These are phyloP conservation scores for Spiromastix sp. DNA, from an alignment of 2,329 filamentous ascomycete species.

Conservation along the genomic window DNA sequence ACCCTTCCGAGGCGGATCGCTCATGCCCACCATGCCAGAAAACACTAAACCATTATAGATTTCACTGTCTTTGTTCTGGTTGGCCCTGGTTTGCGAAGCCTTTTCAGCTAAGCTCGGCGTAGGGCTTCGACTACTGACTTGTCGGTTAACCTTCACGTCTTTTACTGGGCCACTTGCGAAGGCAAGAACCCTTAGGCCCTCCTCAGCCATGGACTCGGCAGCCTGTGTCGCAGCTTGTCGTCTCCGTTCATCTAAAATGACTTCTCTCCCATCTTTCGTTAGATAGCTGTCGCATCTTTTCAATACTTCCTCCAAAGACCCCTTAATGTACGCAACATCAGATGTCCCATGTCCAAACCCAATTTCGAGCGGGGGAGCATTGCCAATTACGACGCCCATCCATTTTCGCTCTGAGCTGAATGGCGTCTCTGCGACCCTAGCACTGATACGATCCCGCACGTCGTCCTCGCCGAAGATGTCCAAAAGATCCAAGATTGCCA, in stretches of 20 bases:
- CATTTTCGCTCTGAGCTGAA: slow-evolving; percentile 98
- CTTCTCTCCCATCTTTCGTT: slow-evolving; percentile 72
- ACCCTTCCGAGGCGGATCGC: slow-evolving; percentile 82
- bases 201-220: slow-evolving; percentile 75
- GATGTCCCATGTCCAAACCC: slow-evolving; percentile 42
- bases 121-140: slow-evolving; percentile 44
- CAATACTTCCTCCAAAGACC: slow-evolving; percentile 78
- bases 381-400: slow-evolving; percentile 89
- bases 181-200: slow-evolving; percentile 80
- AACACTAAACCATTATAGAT: slow-evolving; percentile 77
- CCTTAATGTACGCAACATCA: slow-evolving; percentile 90
- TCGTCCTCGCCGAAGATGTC: slow-evolving; percentile 89
- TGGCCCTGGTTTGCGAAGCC: slow-evolving; percentile 13
- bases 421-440: slow-evolving; percentile 72
- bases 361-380: slow-evolving; percentile 39
- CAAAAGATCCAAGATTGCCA: slow-evolving; percentile 88
- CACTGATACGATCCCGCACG: slow-evolving; percentile 74
- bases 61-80: slow-evolving; percentile 50
- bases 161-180: slow-evolving; percentile 76
- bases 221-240: slow-evolving; percentile 66
- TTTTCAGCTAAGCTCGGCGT: slow-evolving; percentile 22
- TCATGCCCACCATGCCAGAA: slow-evolving; percentile 92
- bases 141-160: slow-evolving; percentile 35
- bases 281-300: slow-evolving; percentile 85
- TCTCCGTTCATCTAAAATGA: slow-evolving; percentile 68